Conservation (phyloP, 768 basidiomycete genomes). For the Symmetrospora coprosmae region DNA sequence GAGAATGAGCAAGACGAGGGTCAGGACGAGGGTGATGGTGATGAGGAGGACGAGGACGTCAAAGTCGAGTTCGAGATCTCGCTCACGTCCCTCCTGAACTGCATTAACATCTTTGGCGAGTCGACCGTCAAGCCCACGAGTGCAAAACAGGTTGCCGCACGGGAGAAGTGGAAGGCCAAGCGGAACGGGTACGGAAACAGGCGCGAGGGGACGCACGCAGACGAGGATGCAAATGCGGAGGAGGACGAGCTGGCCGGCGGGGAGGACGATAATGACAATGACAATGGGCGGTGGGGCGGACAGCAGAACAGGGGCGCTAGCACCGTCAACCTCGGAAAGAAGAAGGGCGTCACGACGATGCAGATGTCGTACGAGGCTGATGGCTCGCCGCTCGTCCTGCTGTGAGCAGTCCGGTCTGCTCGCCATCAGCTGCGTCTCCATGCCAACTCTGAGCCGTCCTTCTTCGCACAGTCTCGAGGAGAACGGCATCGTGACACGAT, state of each 20-base stretch:
- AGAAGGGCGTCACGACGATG: conserved; percentile 25
- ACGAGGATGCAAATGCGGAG: conserved; percentile 21
- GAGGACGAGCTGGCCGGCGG: conserved; percentile 4
- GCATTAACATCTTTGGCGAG: conserved; percentile 84
- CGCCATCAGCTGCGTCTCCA: too few relatives aligned
- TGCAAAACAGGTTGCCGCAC: neutral
- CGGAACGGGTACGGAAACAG: conserved; percentile 25
- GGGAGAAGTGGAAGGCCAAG: neutral
- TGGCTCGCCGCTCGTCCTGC: conserved; percentile 31
- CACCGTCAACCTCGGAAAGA: conserved; percentile 5
- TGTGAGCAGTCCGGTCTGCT: conserved; percentile 27
- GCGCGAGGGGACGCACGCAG: conserved; percentile 6
- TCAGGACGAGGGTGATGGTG: neutral
- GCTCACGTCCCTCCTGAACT: conserved; percentile 69
- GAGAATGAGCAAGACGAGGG: conserved; percentile 40
- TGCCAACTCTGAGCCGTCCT: neutral
- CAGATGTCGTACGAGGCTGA: conserved; percentile 25
- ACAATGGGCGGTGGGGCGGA: conserved; percentile 13
- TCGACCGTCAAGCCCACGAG: conserved; percentile 38
- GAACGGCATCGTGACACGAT: conserved; percentile 66
- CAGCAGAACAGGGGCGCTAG: neutral
- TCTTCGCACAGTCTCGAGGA: conserved; percentile 43
- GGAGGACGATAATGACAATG: conserved; percentile 16
- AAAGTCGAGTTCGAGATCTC: conserved; percentile 52
- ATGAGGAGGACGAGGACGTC: conserved; percentile 52